A percentile compares a stretch with the other conserved stretches of the same genome.
Evolutionary conservation across 2,329 filamentous ascomycete genomes (phyloP).

Genomic region (Aspergillus sp.): DNA sequence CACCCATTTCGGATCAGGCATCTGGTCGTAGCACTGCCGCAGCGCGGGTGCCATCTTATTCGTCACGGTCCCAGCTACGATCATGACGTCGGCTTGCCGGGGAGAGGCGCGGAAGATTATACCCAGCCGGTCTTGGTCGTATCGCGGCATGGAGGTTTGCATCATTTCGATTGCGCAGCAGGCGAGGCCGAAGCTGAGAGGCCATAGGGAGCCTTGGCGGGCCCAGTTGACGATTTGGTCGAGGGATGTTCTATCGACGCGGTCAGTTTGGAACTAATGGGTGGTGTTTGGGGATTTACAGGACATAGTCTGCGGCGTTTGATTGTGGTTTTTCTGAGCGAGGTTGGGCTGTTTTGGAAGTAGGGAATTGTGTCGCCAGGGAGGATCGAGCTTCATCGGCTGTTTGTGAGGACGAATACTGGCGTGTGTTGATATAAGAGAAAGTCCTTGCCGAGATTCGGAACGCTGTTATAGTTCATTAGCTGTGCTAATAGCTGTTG

Average conservation of each 20-base stretch:
- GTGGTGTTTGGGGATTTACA: no score
- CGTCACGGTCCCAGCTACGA: conserved; percentile 86
- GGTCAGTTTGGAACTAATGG: no score
- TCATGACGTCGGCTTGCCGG: conserved; percentile 88
- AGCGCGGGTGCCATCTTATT: conserved; percentile 96
- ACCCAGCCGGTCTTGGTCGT: conserved; percentile 84
- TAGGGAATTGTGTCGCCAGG: no score
- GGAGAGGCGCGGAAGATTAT: conserved; percentile 90
- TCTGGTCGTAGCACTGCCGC: conserved; percentile 90
- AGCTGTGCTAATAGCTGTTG: no score
- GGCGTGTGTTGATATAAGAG: no score
- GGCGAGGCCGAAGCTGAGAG: conserved; percentile 87
- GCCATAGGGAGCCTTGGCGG: conserved; percentile 83
- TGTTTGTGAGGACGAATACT: no score
- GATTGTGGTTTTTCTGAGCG: no score
- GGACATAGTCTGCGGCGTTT: no score
- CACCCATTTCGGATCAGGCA: conserved; percentile 91
- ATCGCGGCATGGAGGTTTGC: conserved; percentile 85
- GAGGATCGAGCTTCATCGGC: no score
- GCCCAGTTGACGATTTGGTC: conserved; percentile 86
- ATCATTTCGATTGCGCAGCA: conserved; percentile 95
- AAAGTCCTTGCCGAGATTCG: rapidly evolving
- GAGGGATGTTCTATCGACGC: conserved; percentile 38
- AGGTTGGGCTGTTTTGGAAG: no score
- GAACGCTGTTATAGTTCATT: no score